Base-by-base conservation (phyloP, 768 basidiomycete species). In the Auricularia sp. region DNA sequence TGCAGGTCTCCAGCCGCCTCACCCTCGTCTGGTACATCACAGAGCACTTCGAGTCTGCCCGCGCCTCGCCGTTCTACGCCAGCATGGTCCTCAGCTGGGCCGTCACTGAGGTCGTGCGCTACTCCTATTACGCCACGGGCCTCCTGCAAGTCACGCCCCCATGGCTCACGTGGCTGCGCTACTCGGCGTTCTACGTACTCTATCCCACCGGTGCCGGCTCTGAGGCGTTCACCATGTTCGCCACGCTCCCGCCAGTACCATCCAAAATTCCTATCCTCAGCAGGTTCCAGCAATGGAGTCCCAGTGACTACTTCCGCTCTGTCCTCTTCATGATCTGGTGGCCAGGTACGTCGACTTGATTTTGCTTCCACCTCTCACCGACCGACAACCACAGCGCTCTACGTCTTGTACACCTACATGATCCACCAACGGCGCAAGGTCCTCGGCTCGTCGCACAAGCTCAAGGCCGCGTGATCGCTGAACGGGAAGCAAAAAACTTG, bases 1-100 rank as follows among this genome's bases (percentile, higher is more conserved):
- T 87, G 69, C 94, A 97, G 74, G 92, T 96, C 45, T 81, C 85
- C 0, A 90, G 88, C 67, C 79, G 94, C 47, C 78, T 98, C 3
- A 87, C 88, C 75, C 78, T 93, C 54, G 85, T 98, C 2, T 98
- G 93, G 94, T 90, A 85, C 24, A 82, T 98, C 65, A 83, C 85
- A 0, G 82, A 85, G 65, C 79, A 80, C 61, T 90, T 86, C 69
- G 18, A 65, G 89, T 85, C 81, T 89, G 34, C 76, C 56, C 89
- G 85, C 68, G 72, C 79, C 3, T 87, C 84, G 71, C 91, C 97
- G 3, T 72, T 94, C 34, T 98, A 91, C 78, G 83, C 91, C 5
- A 86, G 88, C 62, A 96, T 98, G 93, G 83, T 98, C 63, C 75
- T 96, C 67, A 89, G 95, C 0, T 98, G 97, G 97, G 88, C 91